Evolutionary conservation across 441 rosid genomes (phyloP).

Genomic region (Erodium trifolium): DNA sequence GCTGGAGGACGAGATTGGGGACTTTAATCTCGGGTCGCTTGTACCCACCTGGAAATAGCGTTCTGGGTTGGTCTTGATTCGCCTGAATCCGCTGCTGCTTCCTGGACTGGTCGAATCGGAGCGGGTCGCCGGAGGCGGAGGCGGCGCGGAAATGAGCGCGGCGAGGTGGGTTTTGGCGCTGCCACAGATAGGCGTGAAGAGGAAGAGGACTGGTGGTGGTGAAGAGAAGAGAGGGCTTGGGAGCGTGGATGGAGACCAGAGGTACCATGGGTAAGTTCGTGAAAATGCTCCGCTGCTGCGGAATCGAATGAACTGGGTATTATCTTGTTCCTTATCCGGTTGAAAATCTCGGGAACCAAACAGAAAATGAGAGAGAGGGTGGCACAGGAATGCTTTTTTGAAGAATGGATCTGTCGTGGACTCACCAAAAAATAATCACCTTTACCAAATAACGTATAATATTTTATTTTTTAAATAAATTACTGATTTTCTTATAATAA

Average conservation of each 20-base stretch:
- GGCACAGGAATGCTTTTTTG: background rate
- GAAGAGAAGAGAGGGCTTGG: background rate
- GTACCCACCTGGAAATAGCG: conserved; percentile 86
- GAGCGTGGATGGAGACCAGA: background rate
- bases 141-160: background rate
- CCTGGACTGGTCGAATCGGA: no score
- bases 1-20: conserved; percentile 57
- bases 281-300: no score
- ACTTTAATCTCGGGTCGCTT: conserved; percentile 75
- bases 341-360: conserved; percentile 4
- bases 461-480: no score
- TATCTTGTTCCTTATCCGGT: conserved; percentile 2
- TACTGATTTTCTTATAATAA: no score
- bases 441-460: background rate
- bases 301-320: background rate
- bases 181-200: background rate
- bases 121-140: background rate
- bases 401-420: background rate
- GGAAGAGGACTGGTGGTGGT: background rate
- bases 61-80: conserved; percentile 41
- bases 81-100: background rate
- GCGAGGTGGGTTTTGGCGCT: background rate
- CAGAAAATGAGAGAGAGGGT: background rate
- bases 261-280: background rate
- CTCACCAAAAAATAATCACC: background rate